A percentile compares a stretch with the other conserved stretches of the same genome.
Evolutionary conservation across 139 green algal genomes (phyloP).

Genomic region (Coelastrella sp.): DNA sequence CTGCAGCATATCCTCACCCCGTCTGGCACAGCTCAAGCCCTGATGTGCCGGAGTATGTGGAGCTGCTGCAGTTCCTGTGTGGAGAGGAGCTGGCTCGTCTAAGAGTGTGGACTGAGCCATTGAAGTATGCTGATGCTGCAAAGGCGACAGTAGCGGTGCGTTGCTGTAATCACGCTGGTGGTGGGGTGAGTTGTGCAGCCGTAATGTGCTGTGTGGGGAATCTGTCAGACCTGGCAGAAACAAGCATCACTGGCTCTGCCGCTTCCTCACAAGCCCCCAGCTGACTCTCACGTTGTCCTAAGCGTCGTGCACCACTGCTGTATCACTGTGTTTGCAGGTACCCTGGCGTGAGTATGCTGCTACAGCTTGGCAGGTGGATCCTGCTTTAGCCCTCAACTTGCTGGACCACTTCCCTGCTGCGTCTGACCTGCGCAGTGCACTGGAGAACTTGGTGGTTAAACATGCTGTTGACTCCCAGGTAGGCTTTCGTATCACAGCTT

Average conservation of each 20-base stretch:
- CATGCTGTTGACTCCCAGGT: slow-evolving; percentile 56
- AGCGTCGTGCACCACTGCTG: no score
- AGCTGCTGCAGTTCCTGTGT: slow-evolving; percentile 26
- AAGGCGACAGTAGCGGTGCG: not conserved
- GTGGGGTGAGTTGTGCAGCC: not conserved
- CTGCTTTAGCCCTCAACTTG: slow-evolving; percentile 67
- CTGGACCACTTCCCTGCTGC: slow-evolving; percentile 54
- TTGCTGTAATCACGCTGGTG: not conserved
- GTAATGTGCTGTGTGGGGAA: not conserved
- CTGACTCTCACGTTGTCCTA: not conserved
- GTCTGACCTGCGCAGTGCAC: not conserved
- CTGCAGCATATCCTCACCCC: not conserved
- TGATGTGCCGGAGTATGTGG: not conserved
- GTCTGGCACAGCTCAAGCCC: slow-evolving; percentile 11
- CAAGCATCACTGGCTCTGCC: not conserved
- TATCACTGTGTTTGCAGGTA: not conserved
- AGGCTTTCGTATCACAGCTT: not conserved
- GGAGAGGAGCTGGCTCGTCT: slow-evolving; percentile 39
- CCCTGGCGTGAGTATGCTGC: slow-evolving; percentile 48
- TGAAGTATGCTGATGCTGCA: slow-evolving; percentile 15
- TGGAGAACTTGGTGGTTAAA: slow-evolving; percentile 66
- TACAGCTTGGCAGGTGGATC: slow-evolving; percentile 75
- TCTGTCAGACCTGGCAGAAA: no score
- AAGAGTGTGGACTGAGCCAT: slow-evolving; percentile 29
- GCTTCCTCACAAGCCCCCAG: not conserved